These are phyloP conservation scores for Hibiscus trionum DNA, from an alignment of 345 rosid species.

Conservation along the genomic window DNA sequence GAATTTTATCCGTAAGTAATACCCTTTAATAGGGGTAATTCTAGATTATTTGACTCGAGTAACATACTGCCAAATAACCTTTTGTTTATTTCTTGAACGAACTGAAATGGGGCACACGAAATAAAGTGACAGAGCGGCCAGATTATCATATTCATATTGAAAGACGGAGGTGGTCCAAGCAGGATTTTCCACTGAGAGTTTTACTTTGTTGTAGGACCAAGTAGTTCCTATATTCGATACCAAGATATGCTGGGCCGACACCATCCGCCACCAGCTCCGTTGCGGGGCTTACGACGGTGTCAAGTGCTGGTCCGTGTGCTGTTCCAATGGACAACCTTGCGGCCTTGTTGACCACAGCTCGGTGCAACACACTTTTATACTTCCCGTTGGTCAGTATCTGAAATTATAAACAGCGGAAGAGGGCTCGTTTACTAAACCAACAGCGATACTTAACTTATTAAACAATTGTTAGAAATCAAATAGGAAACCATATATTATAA, in stretches of 20 bases:
- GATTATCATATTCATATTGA: neutral
- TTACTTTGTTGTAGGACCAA: slow-evolving; percentile 24
- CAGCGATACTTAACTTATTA: no score
- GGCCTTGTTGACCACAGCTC: slow-evolving; percentile 26
- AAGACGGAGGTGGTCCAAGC: slow-evolving; percentile 25
- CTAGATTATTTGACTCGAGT: neutral
- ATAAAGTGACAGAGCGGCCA: neutral
- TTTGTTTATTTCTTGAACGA: neutral
- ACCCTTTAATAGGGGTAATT: no score
- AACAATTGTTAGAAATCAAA: neutral
- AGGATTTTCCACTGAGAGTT: slow-evolving; percentile 17
- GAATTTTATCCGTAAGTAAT: no score
- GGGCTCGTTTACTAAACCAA: neutral
- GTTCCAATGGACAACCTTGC: slow-evolving; percentile 31
- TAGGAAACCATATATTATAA: neutral
- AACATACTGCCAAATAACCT: neutral
- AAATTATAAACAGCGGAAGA: neutral
- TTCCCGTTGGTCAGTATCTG: slow-evolving; percentile 33
- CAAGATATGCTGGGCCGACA: slow-evolving; percentile 6
- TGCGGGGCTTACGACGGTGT: slow-evolving; percentile 20
- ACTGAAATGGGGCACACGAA: neutral
- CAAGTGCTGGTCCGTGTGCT: slow-evolving; percentile 27
- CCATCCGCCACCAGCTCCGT: slow-evolving; percentile 9
- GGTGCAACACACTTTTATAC: slow-evolving; percentile 28
- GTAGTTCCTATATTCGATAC: slow-evolving; percentile 26